Evolutionary conservation across 2,329 filamentous ascomycete species (phyloP), one percentile per base, ranked within the genome.

Genomic region (Fusarium torulosum): DNA sequence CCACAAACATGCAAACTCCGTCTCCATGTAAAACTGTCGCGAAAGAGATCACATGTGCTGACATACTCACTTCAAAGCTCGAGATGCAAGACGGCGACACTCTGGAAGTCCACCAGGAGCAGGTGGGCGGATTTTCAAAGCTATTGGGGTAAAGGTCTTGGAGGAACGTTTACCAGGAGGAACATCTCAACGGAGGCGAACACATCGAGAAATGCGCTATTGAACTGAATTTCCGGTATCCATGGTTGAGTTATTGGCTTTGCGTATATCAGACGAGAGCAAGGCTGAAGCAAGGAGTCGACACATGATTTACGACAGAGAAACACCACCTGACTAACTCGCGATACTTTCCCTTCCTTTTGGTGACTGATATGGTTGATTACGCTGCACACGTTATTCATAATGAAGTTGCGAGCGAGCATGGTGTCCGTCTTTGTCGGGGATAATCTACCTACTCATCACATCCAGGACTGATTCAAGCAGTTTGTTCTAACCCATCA

Each of bases 81-180:
- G 96, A 98, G 66, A 99, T 99, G 96, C 84, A 89, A 70, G 96
- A 99, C 73, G 95, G 96, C 35, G 96, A 99, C 76, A 96, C 93
- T 1, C 89, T 99, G 25, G 96, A 99, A 77, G 96, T 99, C 25
- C 95, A 98, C 79, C 96, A 98, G 79, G 96, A 99, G 79, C 96
- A 99, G 82, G 96, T 98, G 65, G 96, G 96, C 63, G 95, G 94
- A 63, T 80, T 75, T 67, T 58, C 51, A 46, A 54, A 60, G 54
- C 54, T 44, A 49, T 38, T 14, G 37, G 49, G 38, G 47, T 45
- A 51, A 50, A 35, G 29, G 47, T 31, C 23, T 33, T n/a, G 7
- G 38, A 42, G 43, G 49, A 33, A 59, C 44, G 45, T 17, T 52
- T 11, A 35, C 25, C 43, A 31, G 46, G 45, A 46, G 40, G 44